Base-by-base conservation (phyloP, 1,284 basidiomycete genomes). In the Papiliotrema laurentii region DNA sequence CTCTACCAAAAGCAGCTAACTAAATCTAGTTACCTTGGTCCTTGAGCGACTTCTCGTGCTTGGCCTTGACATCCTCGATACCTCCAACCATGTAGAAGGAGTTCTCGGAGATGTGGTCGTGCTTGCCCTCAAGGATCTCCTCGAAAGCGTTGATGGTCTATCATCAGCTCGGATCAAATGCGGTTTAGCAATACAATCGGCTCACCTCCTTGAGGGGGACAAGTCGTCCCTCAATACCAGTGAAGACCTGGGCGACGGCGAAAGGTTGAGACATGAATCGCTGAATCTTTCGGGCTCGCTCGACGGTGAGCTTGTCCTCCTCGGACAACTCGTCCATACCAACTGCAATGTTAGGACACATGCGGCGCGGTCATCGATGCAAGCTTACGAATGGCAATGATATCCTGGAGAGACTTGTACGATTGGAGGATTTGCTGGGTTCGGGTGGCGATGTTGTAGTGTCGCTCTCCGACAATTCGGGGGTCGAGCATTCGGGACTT, bases 281-380 rank as follows among this genome's bases (percentile, higher is more conserved):
- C 77, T 78, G 79, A 63, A 80, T 77, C 76, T 80, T 80, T 66
- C 79, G 77, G 51, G 79, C 79, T 63, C 80, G 79, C 75, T 81
- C 79, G 75, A 96, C 94, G 64, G 91, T 94, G 61, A 97, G 80
- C 80, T 98, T 98, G 80, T 98, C 94, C 80, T 97, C 93, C 76
- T 97, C 94, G 31, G 92, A 97, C 81, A 98, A 85, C 78, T 98
- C 94, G 74, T 97, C 94, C 94, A 97, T 97, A 83, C 94, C 94
- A 69, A 98, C 59, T 60, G 48, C n/a, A 26, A 30, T 5, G n/a
- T 34, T 28, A 27, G 24, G 4, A 28, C 26, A 22, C 5, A 11
- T 56, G 34, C 54, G 50, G 25, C 10, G 9, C n/a, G 25, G n/a
- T 37, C 42, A 26, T 11, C 9, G 4, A 38, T 25, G 21, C 30